phyloP scores from a whole-genome alignment of 202 grass and related monocot species.

The Panicum hallii region DNA sequence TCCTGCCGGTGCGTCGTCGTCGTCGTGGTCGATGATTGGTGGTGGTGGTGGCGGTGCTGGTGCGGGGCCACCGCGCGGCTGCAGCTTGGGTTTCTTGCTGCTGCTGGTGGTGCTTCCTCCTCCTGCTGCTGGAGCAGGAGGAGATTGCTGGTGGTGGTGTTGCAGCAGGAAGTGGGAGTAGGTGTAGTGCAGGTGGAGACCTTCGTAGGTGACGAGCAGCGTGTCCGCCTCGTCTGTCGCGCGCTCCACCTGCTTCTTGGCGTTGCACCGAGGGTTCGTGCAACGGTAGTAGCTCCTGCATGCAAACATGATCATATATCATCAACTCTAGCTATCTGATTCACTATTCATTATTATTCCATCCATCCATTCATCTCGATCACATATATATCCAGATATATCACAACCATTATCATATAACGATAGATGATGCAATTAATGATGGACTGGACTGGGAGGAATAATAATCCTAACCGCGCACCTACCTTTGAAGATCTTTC shows the following conservation, averaged over 20 bases:
- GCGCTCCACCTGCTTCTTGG: constrained; percentile 95
- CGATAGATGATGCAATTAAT: too few relatives aligned
- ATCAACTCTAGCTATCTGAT: too few relatives aligned
- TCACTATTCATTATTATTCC: too few relatives aligned
- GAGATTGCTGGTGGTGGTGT: background rate
- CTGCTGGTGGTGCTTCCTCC: background rate
- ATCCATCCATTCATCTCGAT: too few relatives aligned
- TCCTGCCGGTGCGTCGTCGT: background rate
- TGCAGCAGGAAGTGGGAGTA: constrained; percentile 75
- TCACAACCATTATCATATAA: too few relatives aligned
- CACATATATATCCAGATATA: too few relatives aligned
- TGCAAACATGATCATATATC: background rate
- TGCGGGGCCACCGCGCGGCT: background rate
- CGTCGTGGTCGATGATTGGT: background rate
- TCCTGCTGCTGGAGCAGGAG: background rate
- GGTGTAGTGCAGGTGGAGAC: constrained; percentile 98
- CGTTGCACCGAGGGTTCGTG: constrained; percentile 97
- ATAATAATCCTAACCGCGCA: too few relatives aligned
- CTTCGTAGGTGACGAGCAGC: constrained; percentile 84
- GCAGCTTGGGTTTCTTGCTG: constrained; percentile 68
- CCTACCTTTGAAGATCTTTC: constrained; percentile 10
- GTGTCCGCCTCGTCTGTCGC: constrained; percentile 74
- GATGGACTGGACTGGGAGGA: too few relatives aligned
- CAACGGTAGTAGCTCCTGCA: constrained; percentile 96
- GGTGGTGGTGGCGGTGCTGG: background rate